Conservation (phyloP, 108 stramenopile species). For the Cylindrotheca closterium region DNA sequence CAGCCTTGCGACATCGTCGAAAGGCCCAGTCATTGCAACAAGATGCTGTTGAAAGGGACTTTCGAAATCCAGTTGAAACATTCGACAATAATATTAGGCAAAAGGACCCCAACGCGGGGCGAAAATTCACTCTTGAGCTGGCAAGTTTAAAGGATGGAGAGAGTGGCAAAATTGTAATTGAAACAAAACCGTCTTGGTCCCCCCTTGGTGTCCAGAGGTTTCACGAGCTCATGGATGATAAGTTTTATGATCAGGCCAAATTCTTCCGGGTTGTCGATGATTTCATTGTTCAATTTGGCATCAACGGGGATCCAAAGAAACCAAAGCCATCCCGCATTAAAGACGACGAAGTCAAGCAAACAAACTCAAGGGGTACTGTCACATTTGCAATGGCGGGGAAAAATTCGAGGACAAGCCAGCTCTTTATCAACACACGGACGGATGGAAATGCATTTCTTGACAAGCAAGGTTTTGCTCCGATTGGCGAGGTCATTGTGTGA, state of each 20-base stretch:
- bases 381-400: conserved; percentile 82
- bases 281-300: conserved; percentile 90
- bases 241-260: conserved; percentile 69
- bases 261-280: conserved; percentile 70
- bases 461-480: conserved; percentile 80
- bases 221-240: conserved; percentile 47
- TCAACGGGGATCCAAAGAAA: conserved; percentile 57
- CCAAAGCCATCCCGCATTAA: conserved; percentile 40
- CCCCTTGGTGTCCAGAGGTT: conserved; percentile 78
- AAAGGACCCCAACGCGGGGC: conserved; percentile 2
- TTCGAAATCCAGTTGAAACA: conserved; percentile 3
- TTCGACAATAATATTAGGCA: not conserved
- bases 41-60: conserved; percentile 7
- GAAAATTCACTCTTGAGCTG: conserved; percentile 23
- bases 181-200: conserved; percentile 65
- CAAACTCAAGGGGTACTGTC: conserved; percentile 78
- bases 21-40: conserved; percentile 5
- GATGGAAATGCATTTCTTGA: conserved; percentile 77
- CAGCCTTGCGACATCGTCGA: conserved; percentile 30
- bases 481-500: conserved; percentile 64
- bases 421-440: conserved; percentile 80
- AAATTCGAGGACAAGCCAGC: conserved; percentile 84
- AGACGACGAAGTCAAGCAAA: conserved; percentile 82
- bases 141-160: conserved; percentile 23
- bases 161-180: conserved; percentile 51